Conservation (phyloP, 257 asterid genomes). For the Forsythia suspensa region DNA sequence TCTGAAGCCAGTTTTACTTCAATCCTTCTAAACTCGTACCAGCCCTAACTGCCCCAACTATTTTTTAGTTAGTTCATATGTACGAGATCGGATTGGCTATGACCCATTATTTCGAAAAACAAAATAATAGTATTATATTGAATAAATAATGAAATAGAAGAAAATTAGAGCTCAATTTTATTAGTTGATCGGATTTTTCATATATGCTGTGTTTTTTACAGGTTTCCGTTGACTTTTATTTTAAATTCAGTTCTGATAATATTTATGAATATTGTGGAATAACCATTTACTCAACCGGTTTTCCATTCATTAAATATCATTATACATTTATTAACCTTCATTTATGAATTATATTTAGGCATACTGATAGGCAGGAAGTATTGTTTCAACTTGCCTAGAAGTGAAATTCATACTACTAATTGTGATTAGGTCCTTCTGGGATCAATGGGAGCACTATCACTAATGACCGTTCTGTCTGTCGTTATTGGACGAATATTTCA, state of each 20-base stretch:
- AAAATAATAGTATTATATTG: too few relatives aligned
- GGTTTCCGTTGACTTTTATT: not conserved
- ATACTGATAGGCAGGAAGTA: not conserved
- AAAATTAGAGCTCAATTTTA: too few relatives aligned
- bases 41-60: too few relatives aligned
- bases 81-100: too few relatives aligned
- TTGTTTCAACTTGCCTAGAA: slow-evolving; percentile 8
- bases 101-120: too few relatives aligned
- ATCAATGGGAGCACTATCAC: slow-evolving; percentile 95
- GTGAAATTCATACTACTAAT: slow-evolving; percentile 12
- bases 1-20: too few relatives aligned
- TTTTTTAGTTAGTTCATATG: too few relatives aligned
- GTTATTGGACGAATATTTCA: slow-evolving; percentile 84
- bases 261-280: not conserved
- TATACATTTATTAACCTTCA: not conserved
- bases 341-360: not conserved
- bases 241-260: not conserved
- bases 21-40: too few relatives aligned
- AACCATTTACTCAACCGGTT: not conserved
- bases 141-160: too few relatives aligned
- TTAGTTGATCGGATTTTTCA: too few relatives aligned
- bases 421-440: slow-evolving; percentile 84
- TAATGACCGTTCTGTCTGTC: slow-evolving; percentile 87
- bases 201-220: not conserved
- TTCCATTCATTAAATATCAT: not conserved